Conservation (phyloP, 2,329 filamentous ascomycete genomes). For the Hirsutella rhossiliensis region DNA sequence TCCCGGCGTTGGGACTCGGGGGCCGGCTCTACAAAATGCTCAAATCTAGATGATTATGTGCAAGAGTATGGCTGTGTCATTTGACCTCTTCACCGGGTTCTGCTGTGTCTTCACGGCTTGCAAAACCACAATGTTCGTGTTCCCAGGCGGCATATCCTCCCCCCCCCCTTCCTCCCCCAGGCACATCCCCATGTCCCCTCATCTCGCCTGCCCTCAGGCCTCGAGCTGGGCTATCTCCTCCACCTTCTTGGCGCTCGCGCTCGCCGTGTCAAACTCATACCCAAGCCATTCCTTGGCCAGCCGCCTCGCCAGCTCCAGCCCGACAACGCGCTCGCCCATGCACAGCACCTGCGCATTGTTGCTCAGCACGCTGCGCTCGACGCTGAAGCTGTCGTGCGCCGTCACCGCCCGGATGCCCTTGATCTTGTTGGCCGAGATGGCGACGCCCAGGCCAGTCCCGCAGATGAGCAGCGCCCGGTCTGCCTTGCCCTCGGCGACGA, state of each 20-base stretch:
- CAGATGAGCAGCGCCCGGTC: conserved; percentile 76
- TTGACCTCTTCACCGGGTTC: no score
- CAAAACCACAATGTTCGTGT: no score
- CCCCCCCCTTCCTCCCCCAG: no score
- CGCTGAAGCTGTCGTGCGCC: conserved; percentile 75
- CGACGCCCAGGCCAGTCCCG: conserved; percentile 77
- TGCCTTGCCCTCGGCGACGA: conserved; percentile 49
- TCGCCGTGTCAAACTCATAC: conserved; percentile 62
- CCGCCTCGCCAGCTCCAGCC: conserved; percentile 66
- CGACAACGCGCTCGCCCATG: conserved; percentile 74
- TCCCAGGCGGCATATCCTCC: no score
- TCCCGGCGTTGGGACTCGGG: no score
- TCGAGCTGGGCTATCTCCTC: conserved; percentile 29
- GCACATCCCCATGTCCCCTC: no score
- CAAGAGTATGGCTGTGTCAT: no score
- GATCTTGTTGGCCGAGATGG: conserved; percentile 83
- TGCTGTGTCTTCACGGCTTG: no score
- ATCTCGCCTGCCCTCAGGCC: conserved; percentile 3
- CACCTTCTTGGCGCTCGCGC: conserved; percentile 32
- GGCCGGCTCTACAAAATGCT: no score
- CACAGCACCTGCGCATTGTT: conserved; percentile 84
- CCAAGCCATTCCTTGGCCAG: conserved; percentile 72
- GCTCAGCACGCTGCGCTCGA: conserved; percentile 68
- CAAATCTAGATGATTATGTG: no score
- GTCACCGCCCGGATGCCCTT: conserved; percentile 78